These are phyloP conservation scores for Tuber borchii DNA, from an alignment of 495 filamentous ascomycete species.

Conservation along the genomic window DNA sequence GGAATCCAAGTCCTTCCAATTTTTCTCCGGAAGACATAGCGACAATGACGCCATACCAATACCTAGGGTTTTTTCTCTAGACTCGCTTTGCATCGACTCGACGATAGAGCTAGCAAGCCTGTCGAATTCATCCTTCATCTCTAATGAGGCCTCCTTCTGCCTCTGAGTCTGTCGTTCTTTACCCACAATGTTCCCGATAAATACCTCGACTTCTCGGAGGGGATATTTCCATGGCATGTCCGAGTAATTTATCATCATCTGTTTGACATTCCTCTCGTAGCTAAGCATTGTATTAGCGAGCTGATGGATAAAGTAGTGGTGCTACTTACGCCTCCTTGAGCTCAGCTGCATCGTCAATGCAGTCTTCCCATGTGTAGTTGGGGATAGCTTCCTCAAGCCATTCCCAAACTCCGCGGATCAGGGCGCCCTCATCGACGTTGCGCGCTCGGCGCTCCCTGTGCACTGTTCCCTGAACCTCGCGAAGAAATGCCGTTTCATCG, in stretches of 20 bases:
- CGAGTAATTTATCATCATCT: constrained; percentile 54
- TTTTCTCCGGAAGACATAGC: constrained; percentile 43
- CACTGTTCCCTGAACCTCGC: constrained; percentile 47
- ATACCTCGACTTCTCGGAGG: constrained; percentile 68
- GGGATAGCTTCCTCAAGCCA: constrained; percentile 43
- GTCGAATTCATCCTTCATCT: constrained; percentile 59
- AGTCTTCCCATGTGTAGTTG: constrained; percentile 18
- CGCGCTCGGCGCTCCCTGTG: constrained; percentile 21
- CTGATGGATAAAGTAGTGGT: constrained; percentile 7
- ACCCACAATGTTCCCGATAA: constrained; percentile 65
- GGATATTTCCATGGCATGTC: constrained; percentile 50
- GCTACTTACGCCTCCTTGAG: constrained; percentile 26
- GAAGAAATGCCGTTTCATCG: constrained; percentile 64
- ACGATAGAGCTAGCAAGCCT: constrained; percentile 48
- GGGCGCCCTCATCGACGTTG: constrained; percentile 13
- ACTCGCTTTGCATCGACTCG: constrained; percentile 47
- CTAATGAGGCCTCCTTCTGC: constrained; percentile 57
- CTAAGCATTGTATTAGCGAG: constrained; percentile 42
- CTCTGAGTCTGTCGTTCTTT: constrained; percentile 54
- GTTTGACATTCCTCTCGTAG: constrained; percentile 58
- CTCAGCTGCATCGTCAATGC: constrained; percentile 11
- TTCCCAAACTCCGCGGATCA: constrained; percentile 48
- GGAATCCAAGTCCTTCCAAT: constrained; percentile 31
- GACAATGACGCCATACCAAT: constrained; percentile 50
- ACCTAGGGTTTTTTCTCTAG: constrained; percentile 46